phyloP scores from a whole-genome alignment of 1,284 basidiomycete species.

The Papiliotrema nemorosa region DNA sequence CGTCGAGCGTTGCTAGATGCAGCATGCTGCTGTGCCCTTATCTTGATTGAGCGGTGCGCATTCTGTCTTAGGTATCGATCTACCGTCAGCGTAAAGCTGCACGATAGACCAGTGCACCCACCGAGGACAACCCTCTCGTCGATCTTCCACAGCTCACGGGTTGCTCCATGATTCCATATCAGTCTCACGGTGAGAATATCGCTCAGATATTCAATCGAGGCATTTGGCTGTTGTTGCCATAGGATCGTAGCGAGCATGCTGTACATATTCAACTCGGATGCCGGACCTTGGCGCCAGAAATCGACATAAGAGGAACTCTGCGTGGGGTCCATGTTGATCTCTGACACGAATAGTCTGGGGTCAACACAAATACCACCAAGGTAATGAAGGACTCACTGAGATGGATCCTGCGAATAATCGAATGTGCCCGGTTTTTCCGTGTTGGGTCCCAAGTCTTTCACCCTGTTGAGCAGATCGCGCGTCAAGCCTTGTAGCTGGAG shows the following conservation, averaged over 20 bases:
- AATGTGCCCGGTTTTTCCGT: too few relatives aligned
- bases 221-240: conserved; percentile 25
- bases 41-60: conserved; percentile 25
- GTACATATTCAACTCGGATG: conserved; percentile 20
- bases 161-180: conserved; percentile 16
- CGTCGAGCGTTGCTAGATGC: conserved; percentile 27
- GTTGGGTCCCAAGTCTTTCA: too few relatives aligned
- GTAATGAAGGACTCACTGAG: too few relatives aligned
- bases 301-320: not conserved
- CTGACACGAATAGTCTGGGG: conserved; percentile 17
- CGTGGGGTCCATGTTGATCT: conserved; percentile 5
- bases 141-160: conserved; percentile 31
- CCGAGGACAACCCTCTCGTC: conserved; percentile 36
- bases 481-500: too few relatives aligned
- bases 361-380: too few relatives aligned
- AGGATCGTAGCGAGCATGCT: conserved; percentile 22
- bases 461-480: too few relatives aligned
- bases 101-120: conserved; percentile 11
- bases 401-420: too few relatives aligned
- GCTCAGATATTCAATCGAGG: conserved; percentile 22
- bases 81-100: conserved; percentile 8
- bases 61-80: conserved; percentile 40
- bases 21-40: conserved; percentile 33
- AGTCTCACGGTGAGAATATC: conserved; percentile 35
- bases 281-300: conserved; percentile 12